These are phyloP conservation scores for Corchorus capsularis DNA, from an alignment of 345 rosid species.

Conservation along the genomic window DNA sequence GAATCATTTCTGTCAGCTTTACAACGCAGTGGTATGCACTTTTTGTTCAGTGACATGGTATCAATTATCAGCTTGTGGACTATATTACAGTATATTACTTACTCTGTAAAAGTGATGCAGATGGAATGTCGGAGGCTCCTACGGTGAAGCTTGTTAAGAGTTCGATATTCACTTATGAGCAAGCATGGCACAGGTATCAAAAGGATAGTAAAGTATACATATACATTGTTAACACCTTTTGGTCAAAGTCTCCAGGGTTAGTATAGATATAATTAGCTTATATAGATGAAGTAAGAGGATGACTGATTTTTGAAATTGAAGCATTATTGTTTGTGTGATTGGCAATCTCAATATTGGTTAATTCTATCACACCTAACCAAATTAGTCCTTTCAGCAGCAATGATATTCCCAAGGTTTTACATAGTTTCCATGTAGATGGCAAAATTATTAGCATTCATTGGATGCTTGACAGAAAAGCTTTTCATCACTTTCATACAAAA, in stretches of 20 bases:
- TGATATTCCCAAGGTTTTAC: background rate
- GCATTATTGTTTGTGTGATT: slow-evolving; percentile 10
- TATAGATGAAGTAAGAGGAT: background rate
- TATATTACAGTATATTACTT: slow-evolving; percentile 15
- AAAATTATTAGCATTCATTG: background rate
- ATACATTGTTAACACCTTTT: background rate
- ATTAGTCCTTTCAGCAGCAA: background rate
- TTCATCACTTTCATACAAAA: slow-evolving; percentile 3
- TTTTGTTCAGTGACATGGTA: slow-evolving; percentile 11
- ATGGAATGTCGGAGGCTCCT: slow-evolving; percentile 60
- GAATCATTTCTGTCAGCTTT: slow-evolving; percentile 82
- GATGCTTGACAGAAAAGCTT: slow-evolving; percentile 1
- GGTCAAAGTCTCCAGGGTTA: background rate
- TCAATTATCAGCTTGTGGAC: slow-evolving; percentile 19
- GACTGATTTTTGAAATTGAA: background rate
- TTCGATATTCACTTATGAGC: slow-evolving; percentile 95
- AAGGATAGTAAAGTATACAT: slow-evolving; percentile 8
- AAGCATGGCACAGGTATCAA: slow-evolving; percentile 96
- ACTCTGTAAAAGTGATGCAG: slow-evolving; percentile 47
- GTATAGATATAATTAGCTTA: background rate
- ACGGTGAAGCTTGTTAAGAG: slow-evolving; percentile 79
- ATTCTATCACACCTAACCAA: background rate
- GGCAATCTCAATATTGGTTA: background rate
- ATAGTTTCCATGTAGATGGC: background rate
- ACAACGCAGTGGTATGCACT: slow-evolving; percentile 66